Evolutionary conservation across 768 basidiomycete species (phyloP).

Genomic region (Lactarius indigo): DNA sequence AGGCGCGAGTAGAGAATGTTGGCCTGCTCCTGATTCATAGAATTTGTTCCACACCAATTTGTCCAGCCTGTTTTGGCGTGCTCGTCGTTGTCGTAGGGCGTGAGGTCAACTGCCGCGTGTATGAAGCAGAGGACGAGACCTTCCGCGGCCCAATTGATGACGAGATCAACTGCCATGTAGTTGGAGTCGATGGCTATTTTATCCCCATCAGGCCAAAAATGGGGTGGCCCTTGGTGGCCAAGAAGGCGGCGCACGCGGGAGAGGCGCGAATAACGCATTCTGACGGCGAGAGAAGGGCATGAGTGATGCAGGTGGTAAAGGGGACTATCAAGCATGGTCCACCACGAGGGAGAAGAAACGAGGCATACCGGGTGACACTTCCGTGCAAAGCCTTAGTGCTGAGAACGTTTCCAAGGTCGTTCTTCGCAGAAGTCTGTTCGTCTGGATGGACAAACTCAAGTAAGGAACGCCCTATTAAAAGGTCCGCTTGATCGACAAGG

Average conservation of each 20-base stretch:
- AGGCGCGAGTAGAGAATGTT: slow-evolving; percentile 58
- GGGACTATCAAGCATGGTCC: slow-evolving; percentile 19
- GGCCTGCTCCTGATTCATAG: slow-evolving; percentile 54
- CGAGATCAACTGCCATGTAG: slow-evolving; percentile 86
- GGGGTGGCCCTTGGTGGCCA: slow-evolving; percentile 57
- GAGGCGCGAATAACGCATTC: slow-evolving; percentile 77
- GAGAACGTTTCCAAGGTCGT: slow-evolving; percentile 71
- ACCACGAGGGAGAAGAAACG: slow-evolving; percentile 22
- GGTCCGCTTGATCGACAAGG: slow-evolving; percentile 65
- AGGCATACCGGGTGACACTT: slow-evolving; percentile 68
- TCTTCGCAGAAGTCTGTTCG: slow-evolving; percentile 68
- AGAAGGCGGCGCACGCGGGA: slow-evolving; percentile 68
- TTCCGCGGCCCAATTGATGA: slow-evolving; percentile 86
- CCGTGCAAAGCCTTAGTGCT: slow-evolving; percentile 75
- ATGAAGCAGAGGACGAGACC: slow-evolving; percentile 86
- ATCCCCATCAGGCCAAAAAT: slow-evolving; percentile 60
- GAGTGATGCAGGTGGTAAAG: slow-evolving; percentile 21
- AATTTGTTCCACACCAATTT: slow-evolving; percentile 84
- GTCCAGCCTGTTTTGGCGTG: slow-evolving; percentile 71
- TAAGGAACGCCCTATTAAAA: slow-evolving; percentile 66
- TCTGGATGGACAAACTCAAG: slow-evolving; percentile 82
- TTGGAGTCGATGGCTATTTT: slow-evolving; percentile 65
- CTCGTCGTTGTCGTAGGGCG: slow-evolving; percentile 71
- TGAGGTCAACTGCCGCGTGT: slow-evolving; percentile 75
- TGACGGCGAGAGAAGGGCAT: slow-evolving; percentile 32